Base-by-base conservation (phyloP, 257 asterid genomes). In the Eustoma russellianum region DNA sequence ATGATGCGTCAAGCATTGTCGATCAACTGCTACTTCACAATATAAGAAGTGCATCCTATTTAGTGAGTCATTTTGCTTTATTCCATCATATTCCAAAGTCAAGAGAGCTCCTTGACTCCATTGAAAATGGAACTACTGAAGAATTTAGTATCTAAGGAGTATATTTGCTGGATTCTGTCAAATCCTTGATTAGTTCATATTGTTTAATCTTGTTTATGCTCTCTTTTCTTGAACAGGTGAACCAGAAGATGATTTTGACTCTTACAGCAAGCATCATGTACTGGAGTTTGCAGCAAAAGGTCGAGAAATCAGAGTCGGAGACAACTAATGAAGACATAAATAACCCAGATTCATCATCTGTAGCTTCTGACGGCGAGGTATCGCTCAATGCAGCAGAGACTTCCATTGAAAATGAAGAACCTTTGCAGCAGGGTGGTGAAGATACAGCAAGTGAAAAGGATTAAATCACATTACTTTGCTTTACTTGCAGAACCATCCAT, bases 211-310 rank as follows among this genome's bases (percentile, higher is more conserved):
- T 38, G 9, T 30, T 33, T n/a, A 10, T 16, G 19, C 7, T 43
- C 38, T 60, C 28, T 19, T n/a, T 8, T 63, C 14, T 11, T 13
- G 70, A 50, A 38, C 72, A 85, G 93, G 94, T 86, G 67, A 86
- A 83, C 76, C 92, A 77, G 83, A 86, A 86, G 65, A 86, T 86
- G 96, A 79, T 83, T 64, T 69, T 83, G 17, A 81, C 88, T 46
- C 64, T 86, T 60, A 81, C 94, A 41, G 94, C 96, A 44, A 79
- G 92, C 76, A 81, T 86, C 65, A 86, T 86, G 96, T 86, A 79
- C 66, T 81, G 96, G 96, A 83, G 94, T 78, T 59, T 86, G 57
- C 84, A 83, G 52, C 58, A 78, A 55, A 78, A 74, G 61, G 52
- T 43, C 12, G 63, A 24, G 1, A 77, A 61, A 3, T 45, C 76